These are phyloP conservation scores for Sarcodon sp. DNA, from an alignment of 768 basidiomycete species.

Conservation along the genomic window DNA sequence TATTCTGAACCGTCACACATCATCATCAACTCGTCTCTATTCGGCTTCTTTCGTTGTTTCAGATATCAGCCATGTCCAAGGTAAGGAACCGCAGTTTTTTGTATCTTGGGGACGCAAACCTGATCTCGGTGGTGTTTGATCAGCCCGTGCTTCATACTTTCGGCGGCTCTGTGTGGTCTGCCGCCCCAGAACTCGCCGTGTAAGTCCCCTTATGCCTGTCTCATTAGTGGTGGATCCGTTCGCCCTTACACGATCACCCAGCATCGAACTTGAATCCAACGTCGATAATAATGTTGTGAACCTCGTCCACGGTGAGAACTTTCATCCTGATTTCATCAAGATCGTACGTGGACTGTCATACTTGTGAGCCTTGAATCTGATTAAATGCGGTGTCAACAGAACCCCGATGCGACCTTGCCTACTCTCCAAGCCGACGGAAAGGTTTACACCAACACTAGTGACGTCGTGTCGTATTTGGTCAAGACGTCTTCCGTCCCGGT, in stretches of 20 bases:
- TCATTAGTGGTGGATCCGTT: background rate
- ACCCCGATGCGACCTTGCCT: constrained; percentile 30
- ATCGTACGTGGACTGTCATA: constrained; percentile 15
- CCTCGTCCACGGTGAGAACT: constrained; percentile 35
- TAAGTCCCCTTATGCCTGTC: constrained; percentile 10
- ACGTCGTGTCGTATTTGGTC: constrained; percentile 28
- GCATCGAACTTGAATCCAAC: constrained; percentile 31
- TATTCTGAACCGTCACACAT: no score
- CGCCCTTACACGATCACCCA: constrained; percentile 5
- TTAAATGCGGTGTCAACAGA: constrained; percentile 14
- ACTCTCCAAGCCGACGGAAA: constrained; percentile 23
- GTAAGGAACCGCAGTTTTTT: constrained; percentile 1
- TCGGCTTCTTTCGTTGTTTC: no score
- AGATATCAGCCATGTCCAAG: constrained; percentile 1
- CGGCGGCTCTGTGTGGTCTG: constrained; percentile 25
- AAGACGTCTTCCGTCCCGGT: constrained; percentile 23
- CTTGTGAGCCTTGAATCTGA: background rate
- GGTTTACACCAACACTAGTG: constrained; percentile 24
- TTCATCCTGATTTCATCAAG: constrained; percentile 29
- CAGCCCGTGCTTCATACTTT: constrained; percentile 23
- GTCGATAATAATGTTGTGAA: constrained; percentile 24
- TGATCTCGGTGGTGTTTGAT: background rate
- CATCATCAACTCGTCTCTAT: no score
- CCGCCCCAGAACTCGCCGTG: constrained; percentile 28
- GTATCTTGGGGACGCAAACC: background rate